Base-by-base conservation (phyloP, 2,329 filamentous ascomycete species). In the Helotiales sp. region DNA sequence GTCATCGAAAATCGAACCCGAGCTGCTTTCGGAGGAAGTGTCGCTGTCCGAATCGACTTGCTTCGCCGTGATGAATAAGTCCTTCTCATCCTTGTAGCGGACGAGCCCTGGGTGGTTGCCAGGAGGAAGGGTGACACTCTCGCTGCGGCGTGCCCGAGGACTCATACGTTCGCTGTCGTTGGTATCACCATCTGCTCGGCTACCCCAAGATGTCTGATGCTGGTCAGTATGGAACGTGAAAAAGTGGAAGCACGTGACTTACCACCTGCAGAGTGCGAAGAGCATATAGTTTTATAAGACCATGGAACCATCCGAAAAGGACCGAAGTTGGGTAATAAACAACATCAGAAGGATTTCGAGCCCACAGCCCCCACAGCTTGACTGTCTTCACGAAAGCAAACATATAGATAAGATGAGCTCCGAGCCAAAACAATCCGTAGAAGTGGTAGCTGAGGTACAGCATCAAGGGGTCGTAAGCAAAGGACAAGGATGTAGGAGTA, bases 281-380 rank as follows among this genome's bases (percentile, higher is more conserved):
- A 38, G 93, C 92, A 70, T 93, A 93, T 62, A 96, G 80, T 79
- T 97, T 97, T 80, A 98, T 93, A 61, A 92, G 74, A 60, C 93
- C 91, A 73, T 98, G 93, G 68, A 96, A 89, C 75, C 95, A 97
- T 51, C 93, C 93, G 75, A 97, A 98, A 13, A 91, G 62, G 67
- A 97, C 85, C 36, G 92, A 96, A n/a, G 93, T 79, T 0, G 91
- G 91, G 51, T 96, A 79, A 70, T 90, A 89, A 40, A 90, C 71
- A 62, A 96, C 76, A 72, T 97, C 93, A 66, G 83, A 83, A 4
- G 93, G 92, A 73, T 96, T 90, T 63, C 90, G 87, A 68, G 88
- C 81, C 75, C 96, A 95, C 67, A 97, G 86, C 9, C 90, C 92
- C 67, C 95, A 77, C 54, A 97, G 81, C 80, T 97, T 97, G 76